Evolutionary conservation across 2,329 filamentous ascomycete species (phyloP), one percentile per base, ranked within the genome.

Genomic region (Pyrenochaeta sp.): DNA sequence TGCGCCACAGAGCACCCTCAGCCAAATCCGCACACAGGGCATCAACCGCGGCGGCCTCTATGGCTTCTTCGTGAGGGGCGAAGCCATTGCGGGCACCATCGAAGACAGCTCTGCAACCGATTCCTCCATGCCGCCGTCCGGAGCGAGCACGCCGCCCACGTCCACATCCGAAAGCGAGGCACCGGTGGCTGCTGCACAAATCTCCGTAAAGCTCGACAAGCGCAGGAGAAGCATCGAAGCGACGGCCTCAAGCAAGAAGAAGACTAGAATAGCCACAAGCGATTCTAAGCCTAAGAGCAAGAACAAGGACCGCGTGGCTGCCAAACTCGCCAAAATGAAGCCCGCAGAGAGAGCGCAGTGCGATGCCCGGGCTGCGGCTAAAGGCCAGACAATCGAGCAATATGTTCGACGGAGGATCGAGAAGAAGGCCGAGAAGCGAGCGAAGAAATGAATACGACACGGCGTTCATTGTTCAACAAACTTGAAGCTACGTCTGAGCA

Each of bases 41-140:
- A 75, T 61, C 43, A 71, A 72, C 41, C 65, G 68, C 14, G 77
- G 80, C n/a, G 82, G 82, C 0, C 76, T 97, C 6, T 96, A 96
- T 67, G 82, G 86, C 7, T 87, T 85, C 36, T 97, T 99, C 67
- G 90, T 97, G 17, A 84, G 82, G 52, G 94, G 94, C 7, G 88
- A 91, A 41, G 77, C 84, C 15, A 77, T 97, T 43, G 77, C 83
- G 27, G 91, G 92, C 3, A 95, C 90, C 3, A 71, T 90, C 3
- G 58, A 58, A 26, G 61, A 61, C n/a, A 58, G 41, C 28, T 63
- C 61, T 18, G 46, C 47, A 7, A 47, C 58, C 8, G 58, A 59
- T 29, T 44, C 37, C 10, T 61, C 57, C 4, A 43, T 42, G 19
- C 45, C 52, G 6, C 39, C 53, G 4, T 57, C 56, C 17, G 48